phyloP scores from a whole-genome alignment of 169 alveolate genomes.

The Plasmodium knowlesi region DNA sequence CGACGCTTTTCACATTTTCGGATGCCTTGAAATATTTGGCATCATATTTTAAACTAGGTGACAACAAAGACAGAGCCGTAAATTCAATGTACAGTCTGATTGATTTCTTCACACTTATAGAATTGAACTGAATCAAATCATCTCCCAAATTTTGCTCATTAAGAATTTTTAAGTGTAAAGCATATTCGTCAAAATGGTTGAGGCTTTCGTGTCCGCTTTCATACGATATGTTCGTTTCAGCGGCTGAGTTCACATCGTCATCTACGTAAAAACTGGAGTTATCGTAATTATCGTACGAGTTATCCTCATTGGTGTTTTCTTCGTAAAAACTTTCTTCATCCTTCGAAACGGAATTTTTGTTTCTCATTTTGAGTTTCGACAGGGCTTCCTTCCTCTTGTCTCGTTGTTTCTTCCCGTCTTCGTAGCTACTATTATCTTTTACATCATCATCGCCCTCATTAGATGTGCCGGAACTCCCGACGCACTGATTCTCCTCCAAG shows the following conservation, averaged over 20 bases:
- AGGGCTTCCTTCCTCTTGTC: neutral
- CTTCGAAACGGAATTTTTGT: neutral
- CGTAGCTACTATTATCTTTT: neutral
- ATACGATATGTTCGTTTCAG: neutral
- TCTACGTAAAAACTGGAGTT: neutral
- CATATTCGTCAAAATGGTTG: slow-evolving; percentile 42
- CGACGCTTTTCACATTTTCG: slow-evolving; percentile 8
- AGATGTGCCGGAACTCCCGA: neutral
- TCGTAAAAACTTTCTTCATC: neutral
- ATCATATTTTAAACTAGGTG: slow-evolving; percentile 55
- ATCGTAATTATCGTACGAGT: neutral
- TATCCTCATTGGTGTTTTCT: neutral
- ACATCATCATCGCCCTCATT: neutral
- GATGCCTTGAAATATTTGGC: slow-evolving; percentile 35
- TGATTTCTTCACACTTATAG: slow-evolving; percentile 56
- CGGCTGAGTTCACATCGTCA: neutral
- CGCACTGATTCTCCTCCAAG: neutral
- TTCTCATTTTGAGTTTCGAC: neutral
- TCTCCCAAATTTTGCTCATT: slow-evolving; percentile 46
- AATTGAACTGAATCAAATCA: slow-evolving; percentile 23
- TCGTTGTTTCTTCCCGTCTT: neutral
- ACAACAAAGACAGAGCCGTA: slow-evolving; percentile 48
- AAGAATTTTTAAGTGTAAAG: slow-evolving; percentile 39
- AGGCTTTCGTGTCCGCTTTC: neutral
- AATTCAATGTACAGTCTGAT: slow-evolving; percentile 62